A percentile compares a stretch with the other conserved stretches of the same genome.
Conservation (phyloP, 306 rosid genomes). For the Canavalia ensiformis region DNA sequence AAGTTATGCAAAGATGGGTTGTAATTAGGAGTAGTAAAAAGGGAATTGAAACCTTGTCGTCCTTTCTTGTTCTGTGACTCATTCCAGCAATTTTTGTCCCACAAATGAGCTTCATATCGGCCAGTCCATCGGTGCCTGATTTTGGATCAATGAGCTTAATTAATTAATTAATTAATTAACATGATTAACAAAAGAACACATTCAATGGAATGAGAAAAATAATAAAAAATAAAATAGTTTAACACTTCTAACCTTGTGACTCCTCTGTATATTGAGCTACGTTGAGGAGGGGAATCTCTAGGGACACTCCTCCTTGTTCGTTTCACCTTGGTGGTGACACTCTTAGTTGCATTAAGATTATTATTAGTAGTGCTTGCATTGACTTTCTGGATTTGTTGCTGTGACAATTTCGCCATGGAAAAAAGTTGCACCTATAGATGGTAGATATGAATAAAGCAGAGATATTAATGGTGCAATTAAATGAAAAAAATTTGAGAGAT, state of each 20-base stretch:
- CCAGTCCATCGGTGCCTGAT: conserved; percentile 83
- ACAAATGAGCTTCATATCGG: conserved; percentile 90
- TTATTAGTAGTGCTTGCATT: conserved; percentile 35
- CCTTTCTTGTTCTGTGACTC: conserved; percentile 95
- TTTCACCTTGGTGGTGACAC: conserved; percentile 58
- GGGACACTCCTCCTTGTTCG: conserved; percentile 79
- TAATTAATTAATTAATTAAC: too few relatives aligned
- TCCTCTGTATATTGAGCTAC: conserved; percentile 83
- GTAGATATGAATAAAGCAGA: background rate
- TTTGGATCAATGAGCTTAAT: background rate
- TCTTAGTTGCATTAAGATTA: conserved; percentile 16
- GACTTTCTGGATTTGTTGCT: conserved; percentile 50
- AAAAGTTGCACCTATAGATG: background rate
- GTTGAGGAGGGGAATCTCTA: conserved; percentile 73
- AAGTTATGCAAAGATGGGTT: background rate
- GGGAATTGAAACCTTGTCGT: conserved; percentile 71
- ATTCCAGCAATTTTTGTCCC: conserved; percentile 98
- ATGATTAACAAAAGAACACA: background rate
- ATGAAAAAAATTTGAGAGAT: background rate
- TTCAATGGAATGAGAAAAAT: background rate
- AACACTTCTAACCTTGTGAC: conserved; percentile 72
- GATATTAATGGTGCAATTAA: background rate
- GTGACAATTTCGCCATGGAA: conserved; percentile 65
- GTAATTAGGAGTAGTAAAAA: background rate
- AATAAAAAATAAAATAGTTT: too few relatives aligned